phyloP scores from a whole-genome alignment of 2,329 filamentous ascomycete genomes.

The Aspergillus transmontanensis region DNA sequence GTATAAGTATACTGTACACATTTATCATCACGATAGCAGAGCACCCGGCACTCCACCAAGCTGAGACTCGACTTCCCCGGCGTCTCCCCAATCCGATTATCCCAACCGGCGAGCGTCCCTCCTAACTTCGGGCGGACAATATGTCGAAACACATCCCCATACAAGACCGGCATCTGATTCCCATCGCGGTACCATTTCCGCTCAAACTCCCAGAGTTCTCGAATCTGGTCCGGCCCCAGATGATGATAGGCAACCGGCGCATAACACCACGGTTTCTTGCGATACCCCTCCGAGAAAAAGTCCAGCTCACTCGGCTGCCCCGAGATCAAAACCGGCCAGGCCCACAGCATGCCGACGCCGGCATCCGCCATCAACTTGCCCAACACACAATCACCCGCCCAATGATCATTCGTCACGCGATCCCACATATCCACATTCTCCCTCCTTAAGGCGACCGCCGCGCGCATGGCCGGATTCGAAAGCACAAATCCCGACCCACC shows the following conservation, averaged over 20 bases:
- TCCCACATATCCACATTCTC: constrained; percentile 46
- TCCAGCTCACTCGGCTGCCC: constrained; percentile 44
- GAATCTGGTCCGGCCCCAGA: constrained; percentile 44
- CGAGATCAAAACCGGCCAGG: constrained; percentile 50
- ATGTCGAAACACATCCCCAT: constrained; percentile 31
- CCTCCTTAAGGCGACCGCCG: constrained; percentile 39
- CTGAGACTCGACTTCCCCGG: constrained; percentile 7
- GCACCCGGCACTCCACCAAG: constrained; percentile 5
- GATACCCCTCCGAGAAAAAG: constrained; percentile 39
- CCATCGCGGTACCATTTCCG: constrained; percentile 13
- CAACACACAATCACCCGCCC: constrained; percentile 53
- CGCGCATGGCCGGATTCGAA: constrained; percentile 49
- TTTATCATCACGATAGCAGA: not conserved
- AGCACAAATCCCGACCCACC: constrained; percentile 56
- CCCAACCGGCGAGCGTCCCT: constrained; percentile 24
- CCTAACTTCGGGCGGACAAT: constrained; percentile 19
- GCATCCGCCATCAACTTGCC: constrained; percentile 47
- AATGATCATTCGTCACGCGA: constrained; percentile 43
- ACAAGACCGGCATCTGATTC: constrained; percentile 24
- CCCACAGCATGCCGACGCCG: constrained; percentile 44
- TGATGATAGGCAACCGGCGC: constrained; percentile 54
- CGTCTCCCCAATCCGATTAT: constrained; percentile 21
- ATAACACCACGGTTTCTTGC: constrained; percentile 50
- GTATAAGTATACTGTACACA: constrained; percentile 12
- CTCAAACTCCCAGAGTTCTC: constrained; percentile 48